Conservation (phyloP, 176 grass and related monocot genomes). For the Aegilops sharonensis region DNA sequence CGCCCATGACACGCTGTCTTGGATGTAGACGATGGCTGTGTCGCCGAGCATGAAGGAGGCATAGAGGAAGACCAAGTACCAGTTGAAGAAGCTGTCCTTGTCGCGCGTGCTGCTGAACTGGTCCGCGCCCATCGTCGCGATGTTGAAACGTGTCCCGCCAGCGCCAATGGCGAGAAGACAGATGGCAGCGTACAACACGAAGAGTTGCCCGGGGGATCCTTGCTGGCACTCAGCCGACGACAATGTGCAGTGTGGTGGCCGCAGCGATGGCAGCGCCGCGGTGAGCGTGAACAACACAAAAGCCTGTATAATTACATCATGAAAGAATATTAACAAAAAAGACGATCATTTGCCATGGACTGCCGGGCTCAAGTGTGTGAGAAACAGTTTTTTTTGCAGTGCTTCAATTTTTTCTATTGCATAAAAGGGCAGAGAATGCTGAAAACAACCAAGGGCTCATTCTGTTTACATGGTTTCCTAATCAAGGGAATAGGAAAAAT, state of each 20-base stretch:
- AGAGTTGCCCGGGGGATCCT: conserved; percentile 21
- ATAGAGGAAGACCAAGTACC: conserved; percentile 64
- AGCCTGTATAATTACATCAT: conserved; percentile 10
- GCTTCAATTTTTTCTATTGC: too few relatives aligned
- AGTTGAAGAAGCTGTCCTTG: conserved; percentile 62
- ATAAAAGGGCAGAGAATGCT: too few relatives aligned
- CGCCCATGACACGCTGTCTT: conserved; percentile 56
- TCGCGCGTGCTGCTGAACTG: conserved; percentile 49
- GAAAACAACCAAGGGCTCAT: too few relatives aligned
- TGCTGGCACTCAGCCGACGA: conserved; percentile 2
- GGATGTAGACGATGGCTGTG: conserved; percentile 61
- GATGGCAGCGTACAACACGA: conserved; percentile 39
- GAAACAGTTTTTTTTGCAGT: too few relatives aligned
- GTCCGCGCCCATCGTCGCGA: conserved; percentile 60
- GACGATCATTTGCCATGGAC: too few relatives aligned
- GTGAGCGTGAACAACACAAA: conserved; percentile 56
- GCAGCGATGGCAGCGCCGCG: conserved; percentile 22
- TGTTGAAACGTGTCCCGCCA: conserved; percentile 57
- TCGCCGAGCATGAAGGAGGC: conserved; percentile 30
- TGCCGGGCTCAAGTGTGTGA: too few relatives aligned
- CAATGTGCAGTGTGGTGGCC: conserved; percentile 26
- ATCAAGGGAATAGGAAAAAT: too few relatives aligned
- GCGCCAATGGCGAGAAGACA: conserved; percentile 47
- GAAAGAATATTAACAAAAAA: too few relatives aligned
- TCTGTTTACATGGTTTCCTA: too few relatives aligned